phyloP scores from a whole-genome alignment of 176 grass and related monocot genomes.

The Oryza coarctata region DNA sequence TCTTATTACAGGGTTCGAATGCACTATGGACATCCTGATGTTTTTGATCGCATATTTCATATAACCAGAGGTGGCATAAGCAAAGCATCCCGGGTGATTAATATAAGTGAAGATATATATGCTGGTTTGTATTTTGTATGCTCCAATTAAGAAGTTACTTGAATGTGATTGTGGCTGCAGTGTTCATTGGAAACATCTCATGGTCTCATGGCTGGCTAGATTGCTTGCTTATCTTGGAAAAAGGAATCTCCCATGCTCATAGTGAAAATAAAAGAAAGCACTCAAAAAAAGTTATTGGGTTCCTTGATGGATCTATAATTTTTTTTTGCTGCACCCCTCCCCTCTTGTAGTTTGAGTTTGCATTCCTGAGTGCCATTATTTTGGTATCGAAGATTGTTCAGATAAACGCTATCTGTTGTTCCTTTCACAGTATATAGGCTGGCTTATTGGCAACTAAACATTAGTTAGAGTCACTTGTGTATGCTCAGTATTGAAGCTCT shows the following conservation, averaged over 20 bases:
- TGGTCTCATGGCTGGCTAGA: too few relatives aligned
- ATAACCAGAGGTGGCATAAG: conserved; percentile 97
- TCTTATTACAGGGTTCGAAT: conserved; percentile 76
- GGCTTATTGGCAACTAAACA: not conserved
- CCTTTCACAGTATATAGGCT: not conserved
- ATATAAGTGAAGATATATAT: conserved; percentile 98
- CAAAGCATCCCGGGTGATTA: conserved; percentile 96
- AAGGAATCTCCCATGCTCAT: too few relatives aligned
- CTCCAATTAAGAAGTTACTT: conserved; percentile 1
- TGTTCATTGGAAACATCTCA: conserved; percentile 2
- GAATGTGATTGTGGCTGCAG: conserved; percentile 9
- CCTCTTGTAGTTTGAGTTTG: too few relatives aligned
- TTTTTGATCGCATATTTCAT: conserved; percentile 99
- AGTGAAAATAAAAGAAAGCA: too few relatives aligned
- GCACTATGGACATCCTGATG: conserved; percentile 99
- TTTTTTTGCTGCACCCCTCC: not conserved
- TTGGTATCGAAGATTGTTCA: not conserved
- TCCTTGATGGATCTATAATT: conserved; percentile 6
- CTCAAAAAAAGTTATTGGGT: not conserved
- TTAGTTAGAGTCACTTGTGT: not conserved
- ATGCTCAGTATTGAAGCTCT: not conserved
- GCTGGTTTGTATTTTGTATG: conserved; percentile 71
- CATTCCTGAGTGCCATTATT: not conserved
- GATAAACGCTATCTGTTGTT: not conserved
- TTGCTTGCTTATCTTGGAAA: too few relatives aligned